A percentile compares a stretch with the other conserved stretches of the same genome.
phyloP scores from a whole-genome alignment of 208 protist species.

The Trypanosoma scelopori region DNA sequence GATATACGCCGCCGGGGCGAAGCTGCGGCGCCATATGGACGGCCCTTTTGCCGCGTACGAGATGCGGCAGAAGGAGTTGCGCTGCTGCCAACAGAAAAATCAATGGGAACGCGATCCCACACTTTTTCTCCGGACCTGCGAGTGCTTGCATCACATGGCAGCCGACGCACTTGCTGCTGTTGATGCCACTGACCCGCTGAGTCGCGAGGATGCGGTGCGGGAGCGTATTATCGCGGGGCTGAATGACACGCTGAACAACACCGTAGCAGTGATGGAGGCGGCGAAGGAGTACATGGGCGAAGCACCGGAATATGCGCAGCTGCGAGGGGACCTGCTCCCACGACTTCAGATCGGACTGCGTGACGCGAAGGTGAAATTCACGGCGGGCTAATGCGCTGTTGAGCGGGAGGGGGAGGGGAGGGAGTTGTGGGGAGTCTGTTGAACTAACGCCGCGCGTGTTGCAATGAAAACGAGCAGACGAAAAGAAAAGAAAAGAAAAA shows the following conservation, averaged over 20 bases:
- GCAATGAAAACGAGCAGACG: not conserved
- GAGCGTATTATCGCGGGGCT: conserved; percentile 42
- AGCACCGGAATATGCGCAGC: conserved; percentile 37
- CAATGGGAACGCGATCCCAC: conserved; percentile 70
- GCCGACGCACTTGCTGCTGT: conserved; percentile 42
- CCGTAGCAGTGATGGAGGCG: conserved; percentile 59
- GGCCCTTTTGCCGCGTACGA: conserved; percentile 64
- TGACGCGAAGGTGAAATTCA: conserved; percentile 49
- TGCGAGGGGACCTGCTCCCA: conserved; percentile 43
- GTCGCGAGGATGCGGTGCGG: conserved; percentile 1
- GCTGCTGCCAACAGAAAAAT: conserved; percentile 80
- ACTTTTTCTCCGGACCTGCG: conserved; percentile 62
- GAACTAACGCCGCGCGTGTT: no score
- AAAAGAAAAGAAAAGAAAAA: conserved; percentile 2
- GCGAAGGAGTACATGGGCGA: conserved; percentile 75
- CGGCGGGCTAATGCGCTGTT: not conserved
- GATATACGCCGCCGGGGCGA: conserved; percentile 74
- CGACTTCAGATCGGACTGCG: conserved; percentile 39
- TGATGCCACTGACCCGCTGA: not conserved
- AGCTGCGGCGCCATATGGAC: conserved; percentile 62
- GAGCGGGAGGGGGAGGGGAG: not conserved
- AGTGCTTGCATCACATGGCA: conserved; percentile 53
- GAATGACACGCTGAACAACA: conserved; percentile 58
- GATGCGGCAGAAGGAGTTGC: conserved; percentile 79
- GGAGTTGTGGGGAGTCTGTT: no score